Evolutionary conservation across 495 filamentous ascomycete species (phyloP).

Genomic region (Pseudomonodictys pantanalensis): DNA sequence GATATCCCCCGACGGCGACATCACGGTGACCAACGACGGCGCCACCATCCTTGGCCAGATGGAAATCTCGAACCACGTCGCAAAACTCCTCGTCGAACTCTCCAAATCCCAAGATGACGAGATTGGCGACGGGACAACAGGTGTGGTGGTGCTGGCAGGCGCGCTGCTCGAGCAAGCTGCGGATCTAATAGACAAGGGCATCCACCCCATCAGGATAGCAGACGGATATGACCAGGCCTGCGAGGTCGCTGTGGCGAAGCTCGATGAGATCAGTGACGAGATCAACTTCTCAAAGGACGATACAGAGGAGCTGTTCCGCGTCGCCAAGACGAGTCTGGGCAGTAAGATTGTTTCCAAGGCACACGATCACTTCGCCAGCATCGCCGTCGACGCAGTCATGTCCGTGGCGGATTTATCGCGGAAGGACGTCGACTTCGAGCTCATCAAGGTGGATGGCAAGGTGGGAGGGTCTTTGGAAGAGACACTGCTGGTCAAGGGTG

Average conservation of each 20-base stretch:
- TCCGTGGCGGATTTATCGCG: slow-evolving; percentile 94
- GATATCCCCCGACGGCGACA: slow-evolving; percentile 97
- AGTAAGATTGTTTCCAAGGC: slow-evolving; percentile 99
- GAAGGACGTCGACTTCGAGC: slow-evolving; percentile 97
- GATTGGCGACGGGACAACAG: slow-evolving; percentile 97
- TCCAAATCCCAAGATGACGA: slow-evolving; percentile 99
- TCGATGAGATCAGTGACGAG: slow-evolving; percentile 88
- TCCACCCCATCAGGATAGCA: slow-evolving; percentile 96
- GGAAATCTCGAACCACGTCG: slow-evolving; percentile 98
- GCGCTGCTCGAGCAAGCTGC: slow-evolving; percentile 96
- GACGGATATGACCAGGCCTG: slow-evolving; percentile 97
- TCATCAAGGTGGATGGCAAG: slow-evolving; percentile 99
- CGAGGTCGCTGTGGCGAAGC: slow-evolving; percentile 87
- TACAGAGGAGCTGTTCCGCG: slow-evolving; percentile 80
- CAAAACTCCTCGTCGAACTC: slow-evolving; percentile 94
- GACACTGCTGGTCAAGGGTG: slow-evolving; percentile 89
- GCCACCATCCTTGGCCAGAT: slow-evolving; percentile 93
- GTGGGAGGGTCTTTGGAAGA: slow-evolving; percentile 95
- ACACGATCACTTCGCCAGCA: slow-evolving; percentile 95
- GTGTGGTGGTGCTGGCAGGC: slow-evolving; percentile 94
- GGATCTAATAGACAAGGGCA: slow-evolving; percentile 98
- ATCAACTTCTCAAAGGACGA: slow-evolving; percentile 78
- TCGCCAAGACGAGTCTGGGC: slow-evolving; percentile 92
- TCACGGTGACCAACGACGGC: slow-evolving; percentile 98
- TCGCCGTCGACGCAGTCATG: slow-evolving; percentile 94